Percentiles rank a stretch among this genome's conserved stretches.
Conservation (phyloP, 1,284 basidiomycete genomes). For the Ganoderma multipileum region DNA sequence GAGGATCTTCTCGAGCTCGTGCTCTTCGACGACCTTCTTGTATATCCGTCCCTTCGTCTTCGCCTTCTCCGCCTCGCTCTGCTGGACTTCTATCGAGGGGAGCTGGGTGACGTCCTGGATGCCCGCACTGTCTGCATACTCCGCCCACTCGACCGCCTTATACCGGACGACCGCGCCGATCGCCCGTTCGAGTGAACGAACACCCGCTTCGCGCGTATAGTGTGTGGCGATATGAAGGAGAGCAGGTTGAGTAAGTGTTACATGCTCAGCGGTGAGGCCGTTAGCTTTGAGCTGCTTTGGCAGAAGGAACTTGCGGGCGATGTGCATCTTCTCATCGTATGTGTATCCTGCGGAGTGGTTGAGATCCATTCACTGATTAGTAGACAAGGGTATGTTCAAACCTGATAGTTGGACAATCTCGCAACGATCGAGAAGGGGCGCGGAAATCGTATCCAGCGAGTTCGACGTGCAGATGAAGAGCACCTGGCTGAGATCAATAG, state of each 20-base stretch:
- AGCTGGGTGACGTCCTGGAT: constrained; percentile 27
- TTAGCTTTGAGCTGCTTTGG: constrained; percentile 85
- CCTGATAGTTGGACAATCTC: constrained; percentile 75
- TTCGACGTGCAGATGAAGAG: constrained; percentile 93
- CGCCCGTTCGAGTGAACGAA: constrained; percentile 88
- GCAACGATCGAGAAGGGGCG: constrained; percentile 80
- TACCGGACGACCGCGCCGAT: constrained; percentile 86
- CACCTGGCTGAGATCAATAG: constrained; percentile 87
- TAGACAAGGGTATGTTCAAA: constrained; percentile 39
- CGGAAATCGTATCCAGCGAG: constrained; percentile 86
- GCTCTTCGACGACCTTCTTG: constrained; percentile 65
- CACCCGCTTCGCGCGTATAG: constrained; percentile 91
- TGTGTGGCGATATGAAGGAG: constrained; percentile 75
- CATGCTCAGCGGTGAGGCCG: constrained; percentile 56
- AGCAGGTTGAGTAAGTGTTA: constrained; percentile 63
- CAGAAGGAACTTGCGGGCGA: constrained; percentile 84
- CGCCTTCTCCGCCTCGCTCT: constrained; percentile 3
- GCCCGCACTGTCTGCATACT: constrained; percentile 58
- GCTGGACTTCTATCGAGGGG: constrained; percentile 10
- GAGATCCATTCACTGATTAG: neutral
- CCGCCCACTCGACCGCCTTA: constrained; percentile 91
- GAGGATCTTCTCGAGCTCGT: constrained; percentile 85
- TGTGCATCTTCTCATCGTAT: constrained; percentile 90
- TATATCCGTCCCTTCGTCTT: constrained; percentile 48
- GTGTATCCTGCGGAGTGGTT: constrained; percentile 70